Percentiles rank a stretch among this genome's conserved stretches.
phyloP scores from a whole-genome alignment of 352 stramenopile species.

The Pythium periplocum region DNA sequence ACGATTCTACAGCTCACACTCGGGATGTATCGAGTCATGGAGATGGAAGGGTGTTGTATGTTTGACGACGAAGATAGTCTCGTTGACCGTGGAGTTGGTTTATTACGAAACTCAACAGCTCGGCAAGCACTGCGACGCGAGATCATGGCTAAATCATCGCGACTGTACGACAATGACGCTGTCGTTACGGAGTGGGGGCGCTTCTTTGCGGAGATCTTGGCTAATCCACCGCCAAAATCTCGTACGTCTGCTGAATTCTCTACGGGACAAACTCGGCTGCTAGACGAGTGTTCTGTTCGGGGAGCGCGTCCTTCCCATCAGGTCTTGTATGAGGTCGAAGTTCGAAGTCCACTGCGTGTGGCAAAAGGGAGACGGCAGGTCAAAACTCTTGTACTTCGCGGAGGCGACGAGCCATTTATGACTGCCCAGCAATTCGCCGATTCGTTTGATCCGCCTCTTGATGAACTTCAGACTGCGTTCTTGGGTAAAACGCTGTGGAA shows the following conservation, averaged over 20 bases:
- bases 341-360: too few species aligned
- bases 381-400: neutral
- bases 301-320: too few species aligned
- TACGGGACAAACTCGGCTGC: neutral
- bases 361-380: too few species aligned
- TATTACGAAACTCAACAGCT: slow-evolving; percentile 26
- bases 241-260: slow-evolving; percentile 1
- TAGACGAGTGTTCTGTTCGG: too few species aligned
- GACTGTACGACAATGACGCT: slow-evolving; percentile 26
- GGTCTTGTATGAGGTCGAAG: too few species aligned
- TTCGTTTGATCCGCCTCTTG: slow-evolving; percentile 6
- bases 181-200: slow-evolving; percentile 42
- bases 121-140: slow-evolving; percentile 8
- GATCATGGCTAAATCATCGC: slow-evolving; percentile 27
- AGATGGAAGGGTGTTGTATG: slow-evolving; percentile 17
- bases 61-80: slow-evolving; percentile 23
- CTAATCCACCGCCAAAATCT: slow-evolving; percentile 3
- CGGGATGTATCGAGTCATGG: slow-evolving; percentile 61
- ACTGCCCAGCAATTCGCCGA: slow-evolving; percentile 5
- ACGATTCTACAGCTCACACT: slow-evolving; percentile 56
- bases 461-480: slow-evolving; percentile 25
- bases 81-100: slow-evolving; percentile 14
- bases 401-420: slow-evolving; percentile 23
- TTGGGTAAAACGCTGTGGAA: slow-evolving; percentile 36
- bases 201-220: slow-evolving; percentile 26